These are phyloP conservation scores for Corylus avellana DNA, from an alignment of 306 rosid species.

Conservation along the genomic window DNA sequence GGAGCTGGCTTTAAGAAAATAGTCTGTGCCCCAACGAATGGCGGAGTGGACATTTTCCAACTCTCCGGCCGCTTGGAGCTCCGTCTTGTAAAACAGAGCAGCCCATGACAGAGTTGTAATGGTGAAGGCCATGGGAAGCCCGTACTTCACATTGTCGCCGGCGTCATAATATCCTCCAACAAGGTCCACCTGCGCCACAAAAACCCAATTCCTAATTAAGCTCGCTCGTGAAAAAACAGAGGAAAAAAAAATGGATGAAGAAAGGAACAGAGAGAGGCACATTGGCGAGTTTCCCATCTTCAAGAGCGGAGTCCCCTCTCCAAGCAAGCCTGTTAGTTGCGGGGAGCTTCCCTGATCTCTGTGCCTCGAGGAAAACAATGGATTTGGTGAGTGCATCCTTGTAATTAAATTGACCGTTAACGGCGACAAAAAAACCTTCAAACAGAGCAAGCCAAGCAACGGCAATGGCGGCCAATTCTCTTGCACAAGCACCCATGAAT, in stretches of 20 bases:
- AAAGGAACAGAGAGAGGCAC: conserved; percentile 23
- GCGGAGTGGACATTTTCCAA: conserved; percentile 50
- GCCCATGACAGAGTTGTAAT: conserved; percentile 83
- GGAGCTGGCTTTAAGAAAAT: conserved; percentile 58
- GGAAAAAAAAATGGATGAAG: not conserved
- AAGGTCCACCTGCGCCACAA: conserved; percentile 57
- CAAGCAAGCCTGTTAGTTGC: conserved; percentile 59
- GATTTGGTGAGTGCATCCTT: conserved; percentile 88
- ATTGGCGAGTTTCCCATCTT: conserved; percentile 66
- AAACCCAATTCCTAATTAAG: too few relatives aligned
- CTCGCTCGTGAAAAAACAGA: not conserved
- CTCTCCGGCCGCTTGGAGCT: conserved; percentile 59
- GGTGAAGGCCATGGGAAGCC: conserved; percentile 94
- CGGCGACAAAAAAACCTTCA: conserved; percentile 39
- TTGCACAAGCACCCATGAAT: conserved; percentile 35
- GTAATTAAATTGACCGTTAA: conserved; percentile 49
- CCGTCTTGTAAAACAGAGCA: conserved; percentile 49
- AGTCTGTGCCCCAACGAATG: conserved; percentile 90
- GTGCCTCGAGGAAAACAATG: conserved; percentile 83
- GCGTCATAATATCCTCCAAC: conserved; percentile 96
- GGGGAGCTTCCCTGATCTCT: conserved; percentile 97
- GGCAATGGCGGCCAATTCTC: conserved; percentile 37
- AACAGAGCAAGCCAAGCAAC: conserved; percentile 57
- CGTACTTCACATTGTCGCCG: conserved; percentile 95
- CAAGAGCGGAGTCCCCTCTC: conserved; percentile 90